phyloP scores from a whole-genome alignment of 2,329 filamentous ascomycete species.

The Cryphonectria nitschkei region DNA sequence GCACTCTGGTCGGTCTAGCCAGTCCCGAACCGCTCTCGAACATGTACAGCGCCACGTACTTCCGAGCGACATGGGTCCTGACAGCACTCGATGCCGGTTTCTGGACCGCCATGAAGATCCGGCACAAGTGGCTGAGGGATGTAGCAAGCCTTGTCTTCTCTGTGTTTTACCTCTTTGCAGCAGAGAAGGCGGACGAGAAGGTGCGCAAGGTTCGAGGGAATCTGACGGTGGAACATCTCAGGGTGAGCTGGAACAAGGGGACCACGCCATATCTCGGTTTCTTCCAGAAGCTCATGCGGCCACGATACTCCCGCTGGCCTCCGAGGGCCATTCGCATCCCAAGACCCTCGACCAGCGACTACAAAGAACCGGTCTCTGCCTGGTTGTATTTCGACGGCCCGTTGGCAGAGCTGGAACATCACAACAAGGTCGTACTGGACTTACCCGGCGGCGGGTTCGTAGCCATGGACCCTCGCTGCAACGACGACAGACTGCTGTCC shows the following conservation, averaged over 20 bases:
- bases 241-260: constrained; percentile 94
- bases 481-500: constrained; percentile 90
- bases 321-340: constrained; percentile 85
- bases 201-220: constrained; percentile 86
- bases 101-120: constrained; percentile 97
- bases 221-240: constrained; percentile 86
- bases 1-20: constrained; percentile 86
- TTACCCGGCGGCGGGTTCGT: constrained; percentile 95
- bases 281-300: constrained; percentile 73
- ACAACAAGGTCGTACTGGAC: constrained; percentile 81
- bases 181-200: constrained; percentile 95
- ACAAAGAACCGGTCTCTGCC: constrained; percentile 78
- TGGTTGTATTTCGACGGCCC: constrained; percentile 97
- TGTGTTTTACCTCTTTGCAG: constrained; percentile 87
- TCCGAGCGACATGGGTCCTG: constrained; percentile 94
- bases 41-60: constrained; percentile 90
- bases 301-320: constrained; percentile 77
- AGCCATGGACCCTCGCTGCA: constrained; percentile 92
- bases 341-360: constrained; percentile 76
- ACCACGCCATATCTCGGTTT: constrained; percentile 83
- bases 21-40: constrained; percentile 93
- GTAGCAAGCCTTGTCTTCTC: constrained; percentile 83
- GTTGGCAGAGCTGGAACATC: constrained; percentile 73
- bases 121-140: constrained; percentile 77
- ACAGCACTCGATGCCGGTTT: constrained; percentile 95